A percentile compares a stretch with the other conserved stretches of the same genome.
These are phyloP conservation scores for Pleurotus ostreatus DNA, from an alignment of 768 basidiomycete genomes.

Conservation along the genomic window DNA sequence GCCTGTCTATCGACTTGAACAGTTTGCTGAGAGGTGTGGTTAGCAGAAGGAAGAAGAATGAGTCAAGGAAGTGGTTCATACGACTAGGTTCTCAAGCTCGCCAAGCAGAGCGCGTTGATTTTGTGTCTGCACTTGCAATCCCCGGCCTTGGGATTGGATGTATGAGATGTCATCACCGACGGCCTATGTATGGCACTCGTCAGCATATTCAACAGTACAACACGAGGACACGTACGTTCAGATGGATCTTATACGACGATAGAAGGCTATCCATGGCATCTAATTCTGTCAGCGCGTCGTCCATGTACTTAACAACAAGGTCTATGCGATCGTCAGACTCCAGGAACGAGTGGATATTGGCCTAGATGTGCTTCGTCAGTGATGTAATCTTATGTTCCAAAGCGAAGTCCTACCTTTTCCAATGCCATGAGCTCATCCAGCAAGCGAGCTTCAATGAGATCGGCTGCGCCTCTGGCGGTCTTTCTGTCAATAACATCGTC, in stretches of 20 bases:
- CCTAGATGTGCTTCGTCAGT: slow-evolving; percentile 39
- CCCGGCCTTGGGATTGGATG: slow-evolving; percentile 95
- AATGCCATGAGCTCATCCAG: slow-evolving; percentile 88
- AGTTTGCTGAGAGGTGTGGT: slow-evolving; percentile 59
- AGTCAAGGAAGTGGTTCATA: slow-evolving; percentile 24
- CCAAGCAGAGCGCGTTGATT: slow-evolving; percentile 83
- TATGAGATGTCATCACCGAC: slow-evolving; percentile 93
- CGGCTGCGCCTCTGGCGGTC: slow-evolving; percentile 70
- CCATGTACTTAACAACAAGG: slow-evolving; percentile 82
- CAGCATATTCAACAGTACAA: too few relatives aligned
- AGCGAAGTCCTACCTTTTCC: slow-evolving; percentile 65
- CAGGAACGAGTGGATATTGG: slow-evolving; percentile 95
- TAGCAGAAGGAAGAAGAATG: neutral
- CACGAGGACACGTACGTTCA: slow-evolving; percentile 61
- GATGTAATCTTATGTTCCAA: neutral
- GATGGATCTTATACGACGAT: slow-evolving; percentile 92
- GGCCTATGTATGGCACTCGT: slow-evolving; percentile 44
- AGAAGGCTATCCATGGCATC: slow-evolving; percentile 88
- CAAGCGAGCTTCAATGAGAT: slow-evolving; percentile 87
- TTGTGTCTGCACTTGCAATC: slow-evolving; percentile 95
- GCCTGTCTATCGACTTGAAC: slow-evolving; percentile 86
- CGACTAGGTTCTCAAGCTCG: slow-evolving; percentile 87
- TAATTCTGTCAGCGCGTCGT: slow-evolving; percentile 83
- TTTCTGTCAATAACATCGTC: slow-evolving; percentile 69
- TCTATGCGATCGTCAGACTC: slow-evolving; percentile 92